Evolutionary conservation across 225 moss, liverwort and hornwort species (phyloP).

Genomic region (Straminergon stramineum): DNA sequence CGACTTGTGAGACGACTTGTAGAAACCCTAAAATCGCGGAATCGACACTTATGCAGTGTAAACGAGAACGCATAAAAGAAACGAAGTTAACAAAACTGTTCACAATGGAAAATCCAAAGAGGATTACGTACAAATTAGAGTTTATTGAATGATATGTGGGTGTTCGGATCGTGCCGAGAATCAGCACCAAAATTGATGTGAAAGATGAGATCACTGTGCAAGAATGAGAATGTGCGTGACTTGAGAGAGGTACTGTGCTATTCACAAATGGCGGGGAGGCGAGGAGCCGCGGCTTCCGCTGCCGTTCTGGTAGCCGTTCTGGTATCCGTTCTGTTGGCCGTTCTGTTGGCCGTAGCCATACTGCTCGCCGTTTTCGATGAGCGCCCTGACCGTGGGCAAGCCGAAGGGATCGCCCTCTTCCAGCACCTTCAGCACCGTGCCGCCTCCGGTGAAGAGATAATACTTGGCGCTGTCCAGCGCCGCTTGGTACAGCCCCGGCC

Average conservation of each 20-base stretch:
- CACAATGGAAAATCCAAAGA: background rate
- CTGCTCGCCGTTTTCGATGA: conserved; percentile 60
- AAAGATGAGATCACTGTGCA: background rate
- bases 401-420: conserved; percentile 76
- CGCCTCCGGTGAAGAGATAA: conserved; percentile 86
- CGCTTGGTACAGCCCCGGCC: conserved; percentile 68
- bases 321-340: conserved; percentile 1
- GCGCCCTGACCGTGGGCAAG: conserved; percentile 71
- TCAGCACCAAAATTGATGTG: conserved; percentile 3
- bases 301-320: conserved; percentile 9
- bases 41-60: background rate
- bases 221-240: background rate
- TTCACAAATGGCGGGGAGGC: conserved; percentile 6
- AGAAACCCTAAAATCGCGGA: conserved; percentile 7
- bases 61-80: background rate
- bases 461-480: conserved; percentile 73
- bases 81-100: background rate
- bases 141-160: conserved; percentile 3
- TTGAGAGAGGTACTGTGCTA: background rate
- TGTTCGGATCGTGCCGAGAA: background rate
- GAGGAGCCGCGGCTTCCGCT: conserved; percentile 13
- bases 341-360: conserved; percentile 30
- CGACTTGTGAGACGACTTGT: background rate
- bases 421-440: conserved; percentile 79
- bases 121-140: background rate